Percentiles rank a stretch among this genome's conserved stretches.
Conservation (phyloP, 768 basidiomycete species). For the Tricholoma furcatifolium region DNA sequence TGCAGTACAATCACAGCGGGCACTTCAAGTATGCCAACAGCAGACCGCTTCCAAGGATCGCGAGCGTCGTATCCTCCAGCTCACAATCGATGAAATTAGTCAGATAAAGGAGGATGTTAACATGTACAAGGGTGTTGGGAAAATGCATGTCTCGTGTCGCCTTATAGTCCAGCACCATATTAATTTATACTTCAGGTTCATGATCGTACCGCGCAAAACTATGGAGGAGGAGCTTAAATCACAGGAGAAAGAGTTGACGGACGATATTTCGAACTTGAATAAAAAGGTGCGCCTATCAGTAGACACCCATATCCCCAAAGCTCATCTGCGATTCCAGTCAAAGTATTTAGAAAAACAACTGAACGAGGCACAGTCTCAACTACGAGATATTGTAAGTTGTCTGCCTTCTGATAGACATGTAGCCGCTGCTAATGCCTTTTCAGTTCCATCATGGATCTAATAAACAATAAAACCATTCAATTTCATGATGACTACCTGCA, state of each 20-base stretch:
- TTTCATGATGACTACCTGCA: background rate
- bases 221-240: slow-evolving; percentile 75
- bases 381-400: slow-evolving; percentile 75
- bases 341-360: slow-evolving; percentile 95
- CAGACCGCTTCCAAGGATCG: slow-evolving; percentile 82
- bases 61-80: slow-evolving; percentile 84
- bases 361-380: slow-evolving; percentile 83
- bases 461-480: slow-evolving; percentile 33
- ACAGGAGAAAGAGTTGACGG: slow-evolving; percentile 81
- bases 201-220: slow-evolving; percentile 76
- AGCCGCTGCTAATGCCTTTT: background rate
- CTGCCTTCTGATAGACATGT: background rate
- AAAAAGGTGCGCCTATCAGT: slow-evolving; percentile 67
- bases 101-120: slow-evolving; percentile 71
- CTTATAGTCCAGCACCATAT: background rate
- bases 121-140: slow-evolving; percentile 93
- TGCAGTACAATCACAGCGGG: slow-evolving; percentile 80
- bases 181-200: slow-evolving; percentile 60
- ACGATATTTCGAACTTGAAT: slow-evolving; percentile 76
- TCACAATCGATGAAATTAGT: slow-evolving; percentile 83
- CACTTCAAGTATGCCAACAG: slow-evolving; percentile 69
- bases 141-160: slow-evolving; percentile 61
- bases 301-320: background rate
- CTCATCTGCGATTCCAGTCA: slow-evolving; percentile 40
- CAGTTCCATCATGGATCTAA: slow-evolving; percentile 59